Evolutionary conservation across 192 early-diverging fungal genomes (phyloP), one percentile per base, ranked within the genome.

Genomic region (Entomortierella chlamydospora): DNA sequence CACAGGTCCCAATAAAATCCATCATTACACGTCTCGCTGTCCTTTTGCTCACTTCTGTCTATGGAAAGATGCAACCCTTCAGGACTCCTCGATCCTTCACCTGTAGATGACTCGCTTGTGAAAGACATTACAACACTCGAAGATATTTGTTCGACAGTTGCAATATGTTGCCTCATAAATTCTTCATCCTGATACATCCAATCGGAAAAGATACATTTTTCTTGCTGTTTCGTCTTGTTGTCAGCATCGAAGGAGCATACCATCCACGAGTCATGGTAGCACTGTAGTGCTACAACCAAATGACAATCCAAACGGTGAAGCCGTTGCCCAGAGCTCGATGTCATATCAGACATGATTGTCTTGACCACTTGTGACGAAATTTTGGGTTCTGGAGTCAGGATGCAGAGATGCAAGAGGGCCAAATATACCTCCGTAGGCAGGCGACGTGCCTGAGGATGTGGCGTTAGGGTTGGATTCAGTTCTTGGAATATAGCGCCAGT

Each of bases 1-100:
- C 76, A 79, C 31, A 79, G 1, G 31, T 79, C 68, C 76, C 76
- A 79, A 51, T 70, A 70, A 7, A 79, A 29, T n/a, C 45, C 11
- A 23, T 66, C 68, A 60, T 79, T 79, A 20, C 76, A 79, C 0
- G 30, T 66, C 34, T 39, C 49, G 1, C 12, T 23, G 58, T 59
- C n/a, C 47, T 43, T 18, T 64, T 56, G 31, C 34, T 47, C 42
- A 45, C 22, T 45, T 29, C 53, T 17, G 23, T 18, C 23, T 20
- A 15, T 20, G 4, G 15, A 47, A 47, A 47, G 5, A 20, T 2
- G 15, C 8, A 15, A 17, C 15, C 15, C 45, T 47, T 47, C 45
- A 47, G 15, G 45, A 20, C 15, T 20, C 20, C 15, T 17, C 2
- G 15, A 17, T 47, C 45, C 15, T 20, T 20, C 45, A 17, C n/a